Evolutionary conservation across 352 stramenopile species (phyloP), one percentile per base, ranked within the genome.

Genomic region (Aphanomyces cochlioides): DNA sequence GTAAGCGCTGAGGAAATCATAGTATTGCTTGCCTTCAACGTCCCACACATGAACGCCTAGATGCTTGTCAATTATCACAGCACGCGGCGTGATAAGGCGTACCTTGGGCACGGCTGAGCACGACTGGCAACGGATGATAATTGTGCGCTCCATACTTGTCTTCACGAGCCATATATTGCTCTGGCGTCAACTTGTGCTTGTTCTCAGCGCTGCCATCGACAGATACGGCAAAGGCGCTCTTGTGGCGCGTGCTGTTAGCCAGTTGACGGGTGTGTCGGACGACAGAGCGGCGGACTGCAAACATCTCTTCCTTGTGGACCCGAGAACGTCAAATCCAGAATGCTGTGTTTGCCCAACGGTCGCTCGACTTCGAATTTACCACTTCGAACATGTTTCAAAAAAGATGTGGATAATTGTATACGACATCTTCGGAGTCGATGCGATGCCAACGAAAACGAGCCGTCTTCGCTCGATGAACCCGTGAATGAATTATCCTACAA

Each of bases 41-140:
- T 98, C 96, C 88, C 90, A 99, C 54, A 99, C 92, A 72, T 98
- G 93, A 72, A 96, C 97, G 56, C 95, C 93, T 78, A 66, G 13
- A 45, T 34, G 21, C 47, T 5, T 7, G 19, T 6, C n/a, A 15
- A 59, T 3, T 71, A 28, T 28, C 2, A 28, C 28, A 28, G 28
- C 28, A 28, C 28, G 28, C 28, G 28, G 28, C 2, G 28, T 28
- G 28, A 28, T 28, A 3, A 1, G n/a, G 66, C 72, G 54, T 69
- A 84, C 83, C 88, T 73, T 93, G 78, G 67, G 89, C 96, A 58
- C 90, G 85, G 10, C 77, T 81, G 19, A 99, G 81, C 53, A 99
- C 97, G 17, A 99, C 97, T 7, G 97, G 97, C 40, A 99, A 79
- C 48, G 98, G 98, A 76, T 98, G 86, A 81, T 99, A 99, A 84